A percentile compares a stretch with the other conserved stretches of the same genome.
Conservation (phyloP, 768 basidiomycete species). For the Mycena capillaripes region DNA sequence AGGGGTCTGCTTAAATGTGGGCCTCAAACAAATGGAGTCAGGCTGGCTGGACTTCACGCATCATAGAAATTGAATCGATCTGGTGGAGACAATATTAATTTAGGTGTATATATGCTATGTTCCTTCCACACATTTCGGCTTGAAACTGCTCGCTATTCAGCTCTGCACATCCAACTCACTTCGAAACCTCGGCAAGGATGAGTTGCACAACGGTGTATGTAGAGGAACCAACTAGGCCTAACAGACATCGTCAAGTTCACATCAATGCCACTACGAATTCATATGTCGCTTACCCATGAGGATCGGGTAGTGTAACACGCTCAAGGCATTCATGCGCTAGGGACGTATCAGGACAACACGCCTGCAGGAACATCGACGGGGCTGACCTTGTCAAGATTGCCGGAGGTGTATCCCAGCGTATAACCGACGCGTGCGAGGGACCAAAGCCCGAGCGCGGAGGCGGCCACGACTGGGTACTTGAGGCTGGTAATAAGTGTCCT, state of each 20-base stretch:
- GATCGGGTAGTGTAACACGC: conserved; percentile 31
- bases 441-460: conserved; percentile 55
- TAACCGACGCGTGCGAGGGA: conserved; percentile 58
- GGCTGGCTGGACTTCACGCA: no score
- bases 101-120: no score
- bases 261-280: not conserved
- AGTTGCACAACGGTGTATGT: conserved; percentile 29
- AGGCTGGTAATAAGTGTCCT: conserved; percentile 59
- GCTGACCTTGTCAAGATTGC: conserved; percentile 57
- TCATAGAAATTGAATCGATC: no score
- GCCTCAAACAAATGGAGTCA: no score
- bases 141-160: no score
- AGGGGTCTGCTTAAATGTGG: no score
- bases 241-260: not conserved
- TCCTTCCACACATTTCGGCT: no score
- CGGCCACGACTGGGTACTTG: conserved; percentile 58
- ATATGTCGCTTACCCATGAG: not conserved
- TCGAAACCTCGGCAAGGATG: conserved; percentile 12
- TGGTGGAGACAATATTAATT: no score
- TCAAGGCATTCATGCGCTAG: conserved; percentile 28
- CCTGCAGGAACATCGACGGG: no score
- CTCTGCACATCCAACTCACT: no score
- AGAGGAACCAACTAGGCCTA: conserved; percentile 20
- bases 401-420: conserved; percentile 60
- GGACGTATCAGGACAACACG: not conserved